phyloP scores from a whole-genome alignment of 176 grass and related monocot genomes.

The Zea mays region DNA sequence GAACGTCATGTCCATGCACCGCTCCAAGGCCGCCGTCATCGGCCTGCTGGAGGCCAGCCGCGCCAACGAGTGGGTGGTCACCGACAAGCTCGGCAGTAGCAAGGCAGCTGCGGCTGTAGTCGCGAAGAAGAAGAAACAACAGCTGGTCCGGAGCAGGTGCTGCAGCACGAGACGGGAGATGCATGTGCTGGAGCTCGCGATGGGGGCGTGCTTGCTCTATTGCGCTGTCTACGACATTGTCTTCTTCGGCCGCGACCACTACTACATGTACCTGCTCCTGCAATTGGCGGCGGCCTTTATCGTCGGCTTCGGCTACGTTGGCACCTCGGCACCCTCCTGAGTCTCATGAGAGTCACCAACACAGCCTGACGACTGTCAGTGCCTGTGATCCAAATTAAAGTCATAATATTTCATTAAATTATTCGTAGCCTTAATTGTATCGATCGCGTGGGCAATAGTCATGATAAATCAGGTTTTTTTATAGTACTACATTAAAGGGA shows the following conservation, averaged over 20 bases:
- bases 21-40: constrained; percentile 75
- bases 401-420: too few relatives aligned
- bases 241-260: constrained; percentile 56
- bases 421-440: too few relatives aligned
- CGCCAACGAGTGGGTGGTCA: constrained; percentile 91
- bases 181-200: constrained; percentile 61
- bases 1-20: constrained; percentile 94
- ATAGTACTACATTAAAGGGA: too few relatives aligned
- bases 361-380: too few relatives aligned
- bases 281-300: constrained; percentile 75
- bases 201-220: constrained; percentile 66
- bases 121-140: constrained; percentile 31
- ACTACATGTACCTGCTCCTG: constrained; percentile 72
- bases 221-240: constrained; percentile 68
- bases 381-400: too few relatives aligned
- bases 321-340: constrained; percentile 41
- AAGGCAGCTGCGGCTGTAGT: not conserved
- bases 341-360: too few relatives aligned
- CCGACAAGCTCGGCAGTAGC: constrained; percentile 62
- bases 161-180: constrained; percentile 36
- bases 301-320: constrained; percentile 71
- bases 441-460: too few relatives aligned
- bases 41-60: constrained; percentile 76
- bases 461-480: too few relatives aligned
- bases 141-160: not conserved